Evolutionary conservation across 306 rosid species (phyloP), one percentile per base, ranked within the genome.

Genomic region (Begonia fuchsioides): DNA sequence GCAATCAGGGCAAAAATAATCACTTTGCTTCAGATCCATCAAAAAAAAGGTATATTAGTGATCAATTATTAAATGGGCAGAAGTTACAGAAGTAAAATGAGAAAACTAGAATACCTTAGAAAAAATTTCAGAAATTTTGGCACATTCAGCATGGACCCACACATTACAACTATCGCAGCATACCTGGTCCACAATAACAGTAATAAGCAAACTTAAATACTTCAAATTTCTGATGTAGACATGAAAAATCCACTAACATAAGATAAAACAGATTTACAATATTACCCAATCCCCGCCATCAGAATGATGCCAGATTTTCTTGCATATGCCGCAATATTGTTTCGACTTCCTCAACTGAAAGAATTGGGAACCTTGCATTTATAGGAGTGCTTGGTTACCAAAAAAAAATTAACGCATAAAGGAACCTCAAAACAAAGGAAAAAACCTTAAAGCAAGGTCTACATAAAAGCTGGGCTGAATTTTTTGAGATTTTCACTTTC

Each of bases 101-200:
- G 53, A 20, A 54, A 5, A 19, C 9, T 50, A 20, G n/a, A n/a
- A n/a, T n/a, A 90, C 98, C 98, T 85, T 82, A 50, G 85, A 68
- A 52, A 70, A 68, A 54, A 69, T 50, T 47, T 67, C 41, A 38
- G 95, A 67, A 43, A 85, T 82, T 56, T 73, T 71, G 56, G 64
- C 98, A 45, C 98, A 90, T 64, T 85, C 94, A 5, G 95, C 95
- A 69, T 90, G 98, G 59, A 90, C 94, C 98, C 95, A 90, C 55
- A 90, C 98, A 59, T 85, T 77, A 70, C 98, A 90, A 59, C 94
- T 81, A 68, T 90, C 98, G 64, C 98, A 90, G 59, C 92, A 81
- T 38, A 90, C 95, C 98, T 90, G 57, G 61, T 59, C 47, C 62
- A 53, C 39, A 68, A 32, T 61, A 53, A 61, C 63, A n/a, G n/a